These are phyloP conservation scores for Plantago major DNA, from an alignment of 257 asterid species.

Conservation along the genomic window DNA sequence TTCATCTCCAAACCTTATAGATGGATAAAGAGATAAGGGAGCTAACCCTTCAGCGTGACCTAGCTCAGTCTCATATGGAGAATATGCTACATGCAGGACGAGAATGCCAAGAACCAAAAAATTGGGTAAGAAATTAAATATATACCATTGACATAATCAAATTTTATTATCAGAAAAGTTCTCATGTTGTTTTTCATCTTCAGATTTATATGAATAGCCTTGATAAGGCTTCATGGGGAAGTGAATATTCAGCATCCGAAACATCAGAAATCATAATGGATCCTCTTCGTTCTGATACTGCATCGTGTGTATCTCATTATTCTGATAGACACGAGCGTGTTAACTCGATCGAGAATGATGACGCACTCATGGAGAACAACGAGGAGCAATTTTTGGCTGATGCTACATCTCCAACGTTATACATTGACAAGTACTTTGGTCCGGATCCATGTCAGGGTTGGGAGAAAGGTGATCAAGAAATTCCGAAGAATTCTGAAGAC, in stretches of 20 bases:
- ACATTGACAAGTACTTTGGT: constrained; percentile 86
- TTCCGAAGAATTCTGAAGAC: constrained; percentile 33
- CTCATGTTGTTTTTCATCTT: constrained; percentile 10
- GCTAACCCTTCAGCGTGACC: constrained; percentile 53
- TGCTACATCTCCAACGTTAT: constrained; percentile 64
- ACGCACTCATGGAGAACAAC: constrained; percentile 39
- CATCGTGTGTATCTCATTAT: constrained; percentile 37
- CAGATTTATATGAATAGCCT: constrained; percentile 43
- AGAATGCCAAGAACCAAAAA: constrained; percentile 32
- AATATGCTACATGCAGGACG: constrained; percentile 33
- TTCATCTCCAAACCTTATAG: constrained; percentile 30
- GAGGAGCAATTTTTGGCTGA: constrained; percentile 71
- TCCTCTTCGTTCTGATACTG: constrained; percentile 40
- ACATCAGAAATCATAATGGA: constrained; percentile 51
- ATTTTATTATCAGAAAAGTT: not conserved
- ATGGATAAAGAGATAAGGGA: constrained; percentile 71
- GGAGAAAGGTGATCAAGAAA: constrained; percentile 65
- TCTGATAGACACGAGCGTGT: constrained; percentile 37
- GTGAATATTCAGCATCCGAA: constrained; percentile 68
- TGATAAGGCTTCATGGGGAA: constrained; percentile 43
- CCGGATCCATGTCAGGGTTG: constrained; percentile 87
- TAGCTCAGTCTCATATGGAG: constrained; percentile 58
- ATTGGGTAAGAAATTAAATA: constrained; percentile 39
- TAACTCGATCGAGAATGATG: constrained; percentile 33
- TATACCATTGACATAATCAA: not conserved